Percentiles rank a stretch among this genome's conserved stretches.
Evolutionary conservation across 805 yeast species (phyloP).

Genomic region (Candida silvicultrix): DNA sequence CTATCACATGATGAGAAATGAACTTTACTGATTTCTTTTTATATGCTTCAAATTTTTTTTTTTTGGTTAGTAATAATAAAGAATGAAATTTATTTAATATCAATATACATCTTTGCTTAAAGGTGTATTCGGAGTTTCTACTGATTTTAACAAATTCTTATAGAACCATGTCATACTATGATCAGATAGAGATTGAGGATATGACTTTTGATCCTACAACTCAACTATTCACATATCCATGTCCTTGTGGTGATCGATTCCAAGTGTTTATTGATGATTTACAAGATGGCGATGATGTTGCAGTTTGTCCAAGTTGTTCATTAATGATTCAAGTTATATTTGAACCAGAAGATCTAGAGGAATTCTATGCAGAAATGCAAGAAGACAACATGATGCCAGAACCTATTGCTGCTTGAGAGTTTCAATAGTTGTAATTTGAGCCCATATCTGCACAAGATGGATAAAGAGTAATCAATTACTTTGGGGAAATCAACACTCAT

Average conservation of each 20-base stretch:
- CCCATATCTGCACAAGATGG: no score
- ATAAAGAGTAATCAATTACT: no score
- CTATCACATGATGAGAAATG: no score
- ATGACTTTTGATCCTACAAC: slow-evolving; percentile 84
- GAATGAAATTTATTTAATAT: neutral
- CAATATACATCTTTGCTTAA: neutral
- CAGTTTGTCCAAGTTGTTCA: slow-evolving; percentile 95
- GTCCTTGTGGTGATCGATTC: slow-evolving; percentile 97
- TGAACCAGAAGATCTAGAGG: slow-evolving; percentile 50
- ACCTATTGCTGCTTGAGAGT: slow-evolving; percentile 17
- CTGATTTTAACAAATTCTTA: no score
- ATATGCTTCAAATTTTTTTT: neutral
- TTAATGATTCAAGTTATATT: slow-evolving; percentile 88
- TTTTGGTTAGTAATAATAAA: neutral
- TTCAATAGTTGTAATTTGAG: neutral
- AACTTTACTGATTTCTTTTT: no score
- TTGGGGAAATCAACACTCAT: no score
- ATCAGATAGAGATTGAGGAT: slow-evolving; percentile 95
- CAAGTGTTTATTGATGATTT: slow-evolving; percentile 82
- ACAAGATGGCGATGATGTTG: slow-evolving; percentile 85
- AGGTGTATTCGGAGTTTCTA: neutral
- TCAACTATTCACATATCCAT: slow-evolving; percentile 85
- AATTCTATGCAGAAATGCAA: slow-evolving; percentile 32
- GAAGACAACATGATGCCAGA: slow-evolving; percentile 12
- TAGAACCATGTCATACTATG: slow-evolving; percentile 65